Conservation (phyloP, 2,329 filamentous ascomycete species). For the Fusarium sp. region DNA sequence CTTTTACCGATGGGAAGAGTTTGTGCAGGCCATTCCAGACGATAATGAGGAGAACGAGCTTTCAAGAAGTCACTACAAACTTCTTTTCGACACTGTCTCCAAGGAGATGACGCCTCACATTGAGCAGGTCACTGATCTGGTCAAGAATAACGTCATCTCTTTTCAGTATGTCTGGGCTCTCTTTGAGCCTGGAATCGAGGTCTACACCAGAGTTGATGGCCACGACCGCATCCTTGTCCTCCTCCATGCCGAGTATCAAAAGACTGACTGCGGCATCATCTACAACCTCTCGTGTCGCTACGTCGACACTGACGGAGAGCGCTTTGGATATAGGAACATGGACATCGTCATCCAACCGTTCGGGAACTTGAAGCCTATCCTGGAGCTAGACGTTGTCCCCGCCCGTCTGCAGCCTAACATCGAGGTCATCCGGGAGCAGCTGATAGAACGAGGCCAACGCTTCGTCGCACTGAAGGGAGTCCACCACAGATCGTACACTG, state of each 20-base stretch:
- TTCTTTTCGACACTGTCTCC: conserved; percentile 6
- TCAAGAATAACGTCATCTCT: not conserved
- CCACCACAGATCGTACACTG: conserved; percentile 6
- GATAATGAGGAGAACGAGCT: not conserved
- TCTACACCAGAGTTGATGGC: conserved; percentile 4
- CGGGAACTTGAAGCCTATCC: conserved; percentile 1
- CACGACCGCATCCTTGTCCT: conserved; percentile 2
- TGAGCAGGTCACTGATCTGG: conserved; percentile 3
- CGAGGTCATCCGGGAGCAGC: not conserved
- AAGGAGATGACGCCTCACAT: conserved; percentile 9
- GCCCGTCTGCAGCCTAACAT: not conserved
- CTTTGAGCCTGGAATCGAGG: conserved; percentile 1
- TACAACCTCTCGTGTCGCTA: conserved; percentile 1
- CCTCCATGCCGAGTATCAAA: not conserved
- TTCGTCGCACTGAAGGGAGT: conserved; percentile 8
- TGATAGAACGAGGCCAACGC: not conserved
- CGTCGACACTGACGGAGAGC: conserved; percentile 12
- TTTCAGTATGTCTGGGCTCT: conserved; percentile 22
- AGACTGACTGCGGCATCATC: not conserved
- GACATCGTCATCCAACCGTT: not conserved
- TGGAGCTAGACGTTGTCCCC: not conserved
- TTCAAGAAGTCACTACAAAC: not conserved
- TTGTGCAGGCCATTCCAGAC: not conserved
- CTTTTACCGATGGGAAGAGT: conserved; percentile 10
- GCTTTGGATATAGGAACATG: not conserved